Conservation (phyloP, 495 filamentous ascomycete species). For the Hypoxylon crocopeplum region DNA sequence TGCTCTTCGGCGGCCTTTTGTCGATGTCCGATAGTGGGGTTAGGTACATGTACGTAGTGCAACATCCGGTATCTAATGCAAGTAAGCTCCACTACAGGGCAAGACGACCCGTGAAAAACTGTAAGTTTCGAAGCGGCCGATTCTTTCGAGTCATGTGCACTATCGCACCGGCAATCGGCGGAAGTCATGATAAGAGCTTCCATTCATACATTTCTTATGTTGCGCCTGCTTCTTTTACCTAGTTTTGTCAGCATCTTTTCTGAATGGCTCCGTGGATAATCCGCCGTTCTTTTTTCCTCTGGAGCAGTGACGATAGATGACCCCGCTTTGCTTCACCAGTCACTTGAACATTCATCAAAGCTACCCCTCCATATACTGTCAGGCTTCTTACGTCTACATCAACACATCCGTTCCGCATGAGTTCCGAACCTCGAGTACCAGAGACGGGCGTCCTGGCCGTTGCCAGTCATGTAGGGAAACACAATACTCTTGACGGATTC, state of each 20-base stretch:
- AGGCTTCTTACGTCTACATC: background rate
- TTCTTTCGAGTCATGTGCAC: background rate
- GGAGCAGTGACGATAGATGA: background rate
- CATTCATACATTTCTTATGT: background rate
- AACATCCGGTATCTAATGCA: too few relatives aligned
- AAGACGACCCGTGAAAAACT: background rate
- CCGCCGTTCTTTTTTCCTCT: background rate
- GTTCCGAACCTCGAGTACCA: conserved; percentile 64
- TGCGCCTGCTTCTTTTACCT: background rate
- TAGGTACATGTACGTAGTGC: too few relatives aligned
- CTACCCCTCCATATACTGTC: background rate
- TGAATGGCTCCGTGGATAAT: background rate
- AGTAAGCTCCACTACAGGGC: too few relatives aligned
- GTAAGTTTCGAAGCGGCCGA: too few relatives aligned
- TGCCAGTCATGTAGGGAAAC: conserved; percentile 89
- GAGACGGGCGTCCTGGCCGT: conserved; percentile 90
- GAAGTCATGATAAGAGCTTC: background rate
- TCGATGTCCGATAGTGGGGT: too few relatives aligned
- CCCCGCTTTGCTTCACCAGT: background rate
- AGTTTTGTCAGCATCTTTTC: background rate
- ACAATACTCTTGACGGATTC: conserved; percentile 23
- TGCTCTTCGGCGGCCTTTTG: too few relatives aligned
- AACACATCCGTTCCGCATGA: conserved; percentile 41
- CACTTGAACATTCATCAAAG: background rate
- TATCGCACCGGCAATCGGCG: background rate